Base-by-base conservation (phyloP, 441 rosid genomes). In the Mallotus japonicus region DNA sequence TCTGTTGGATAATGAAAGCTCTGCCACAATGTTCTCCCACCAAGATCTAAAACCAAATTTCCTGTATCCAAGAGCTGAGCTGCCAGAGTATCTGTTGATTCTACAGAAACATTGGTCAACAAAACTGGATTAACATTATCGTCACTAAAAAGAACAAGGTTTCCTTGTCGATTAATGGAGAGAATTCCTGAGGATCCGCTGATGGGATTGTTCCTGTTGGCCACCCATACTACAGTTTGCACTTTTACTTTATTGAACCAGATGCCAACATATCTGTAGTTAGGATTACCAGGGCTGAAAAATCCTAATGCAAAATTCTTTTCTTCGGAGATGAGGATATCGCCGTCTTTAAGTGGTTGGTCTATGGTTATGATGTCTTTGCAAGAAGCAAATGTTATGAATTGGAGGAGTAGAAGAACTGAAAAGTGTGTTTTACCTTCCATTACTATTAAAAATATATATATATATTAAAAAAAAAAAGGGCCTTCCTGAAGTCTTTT, bases 31-130 rank as follows among this genome's bases (percentile, higher is more conserved):
- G 32, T 28, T 28, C 32, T 28, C 32, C 19, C 65, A 34, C 19
- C 54, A 34, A 40, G 13, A 0, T 42, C n/a, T 47, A 24, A 14
- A 46, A 12, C 56, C 73, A 85, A 63, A 75, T 83, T 83, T 51
- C 83, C 80, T 0, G 76, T 68, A 72, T 84, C 78, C 34, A 79
- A 34, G 10, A 84, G 78, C 47, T 60, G 55, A 46, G 65, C 37
- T 13, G 55, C 69, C 4, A 24, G 17, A 65, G 2, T 28, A 28
- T 28, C 32, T 28, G 3, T 28, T 1, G 32, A 28, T 28, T 28
- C 32, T 28, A 28, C 32, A 28, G 32, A 28, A 28, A 28, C 32
- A 28, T 28, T 28, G 32, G 32, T 28, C 32, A 2, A 83, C 84
- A 80, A 78, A 7, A 81, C 66, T 6, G 59, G 28, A 46, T 12